Evolutionary conservation across 2,329 filamentous ascomycete species (phyloP).

Genomic region (Fusarium tuaranense): DNA sequence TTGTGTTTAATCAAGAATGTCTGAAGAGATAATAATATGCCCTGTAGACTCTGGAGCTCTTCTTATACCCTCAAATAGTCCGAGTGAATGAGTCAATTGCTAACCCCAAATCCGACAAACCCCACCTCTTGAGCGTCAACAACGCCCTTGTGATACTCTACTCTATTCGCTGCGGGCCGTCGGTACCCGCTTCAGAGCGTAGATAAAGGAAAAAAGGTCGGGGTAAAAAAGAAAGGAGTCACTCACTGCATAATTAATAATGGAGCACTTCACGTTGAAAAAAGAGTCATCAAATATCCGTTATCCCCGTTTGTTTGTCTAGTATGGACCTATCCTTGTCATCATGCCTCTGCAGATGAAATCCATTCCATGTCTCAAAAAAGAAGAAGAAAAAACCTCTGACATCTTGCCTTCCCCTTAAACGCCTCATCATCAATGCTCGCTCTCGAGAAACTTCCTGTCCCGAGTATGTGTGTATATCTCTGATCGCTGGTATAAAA

Average conservation of each 20-base stretch:
- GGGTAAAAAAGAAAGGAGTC: background rate
- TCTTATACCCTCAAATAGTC: constrained; percentile 19
- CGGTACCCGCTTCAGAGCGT: constrained; percentile 28
- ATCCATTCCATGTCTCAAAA: constrained; percentile 13
- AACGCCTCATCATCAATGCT: constrained; percentile 41
- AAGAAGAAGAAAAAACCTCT: constrained; percentile 17
- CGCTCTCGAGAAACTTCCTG: background rate
- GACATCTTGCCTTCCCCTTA: constrained; percentile 6
- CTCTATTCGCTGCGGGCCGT: constrained; percentile 11
- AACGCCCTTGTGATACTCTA: constrained; percentile 32
- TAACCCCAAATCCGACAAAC: constrained; percentile 12
- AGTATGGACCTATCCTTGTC: background rate
- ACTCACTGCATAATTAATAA: background rate
- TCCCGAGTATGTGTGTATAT: constrained; percentile 11
- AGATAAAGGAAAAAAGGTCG: background rate
- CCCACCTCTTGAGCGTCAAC: constrained; percentile 40
- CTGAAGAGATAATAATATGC: background rate
- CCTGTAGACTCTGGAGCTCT: background rate
- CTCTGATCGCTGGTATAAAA: constrained; percentile 15
- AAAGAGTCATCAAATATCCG: background rate
- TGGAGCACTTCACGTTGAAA: background rate
- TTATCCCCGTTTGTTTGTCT: background rate
- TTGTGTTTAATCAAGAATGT: constrained; percentile 10
- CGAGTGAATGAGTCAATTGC: constrained; percentile 30
- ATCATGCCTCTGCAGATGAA: background rate